These are phyloP conservation scores for Domatiomyces catenatus DNA, from an alignment of 2,329 filamentous ascomycete species.

Conservation along the genomic window DNA sequence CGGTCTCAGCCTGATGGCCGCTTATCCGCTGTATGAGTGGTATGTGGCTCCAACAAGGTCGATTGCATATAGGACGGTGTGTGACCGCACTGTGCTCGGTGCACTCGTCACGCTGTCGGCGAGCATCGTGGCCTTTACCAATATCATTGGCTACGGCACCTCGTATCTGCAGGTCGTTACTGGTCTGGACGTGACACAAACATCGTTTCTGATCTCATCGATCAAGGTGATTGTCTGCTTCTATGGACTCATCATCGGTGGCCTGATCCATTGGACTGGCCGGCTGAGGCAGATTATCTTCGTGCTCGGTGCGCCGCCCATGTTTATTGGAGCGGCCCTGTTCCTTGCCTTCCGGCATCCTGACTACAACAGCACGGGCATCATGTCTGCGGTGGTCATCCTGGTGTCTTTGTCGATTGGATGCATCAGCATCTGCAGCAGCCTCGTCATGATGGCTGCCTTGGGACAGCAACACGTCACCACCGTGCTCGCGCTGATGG, in stretches of 20 bases:
- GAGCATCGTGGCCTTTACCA: slow-evolving; percentile 33
- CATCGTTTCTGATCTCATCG: slow-evolving; percentile 31
- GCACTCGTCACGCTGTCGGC: slow-evolving; percentile 34
- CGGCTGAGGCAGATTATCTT: slow-evolving; percentile 37
- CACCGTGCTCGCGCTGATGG: slow-evolving; percentile 22
- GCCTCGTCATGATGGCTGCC: slow-evolving; percentile 41
- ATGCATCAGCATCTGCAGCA: slow-evolving; percentile 35
- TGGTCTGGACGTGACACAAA: slow-evolving; percentile 25
- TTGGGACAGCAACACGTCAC: slow-evolving; percentile 38
- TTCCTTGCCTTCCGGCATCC: slow-evolving; percentile 40
- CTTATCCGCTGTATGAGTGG: slow-evolving; percentile 40
- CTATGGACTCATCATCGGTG: slow-evolving; percentile 31
- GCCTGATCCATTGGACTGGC: slow-evolving; percentile 32
- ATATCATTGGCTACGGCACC: slow-evolving; percentile 37
- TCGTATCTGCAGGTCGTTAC: slow-evolving; percentile 40
- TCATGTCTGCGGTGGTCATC: slow-evolving; percentile 39
- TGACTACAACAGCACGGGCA: slow-evolving; percentile 29
- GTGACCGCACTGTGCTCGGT: slow-evolving; percentile 33
- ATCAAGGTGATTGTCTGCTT: slow-evolving; percentile 37
- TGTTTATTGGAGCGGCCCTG: slow-evolving; percentile 34
- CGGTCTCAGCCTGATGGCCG: slow-evolving; percentile 37
- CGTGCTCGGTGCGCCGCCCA: slow-evolving; percentile 35
- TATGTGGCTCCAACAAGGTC: slow-evolving; percentile 37
- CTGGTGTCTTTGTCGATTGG: slow-evolving; percentile 38
- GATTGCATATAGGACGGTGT: slow-evolving; percentile 36